Percentiles rank a stretch among this genome's conserved stretches.
phyloP scores from a whole-genome alignment of 1,284 basidiomycete genomes.

The Neotropicomus parvogracilis region DNA sequence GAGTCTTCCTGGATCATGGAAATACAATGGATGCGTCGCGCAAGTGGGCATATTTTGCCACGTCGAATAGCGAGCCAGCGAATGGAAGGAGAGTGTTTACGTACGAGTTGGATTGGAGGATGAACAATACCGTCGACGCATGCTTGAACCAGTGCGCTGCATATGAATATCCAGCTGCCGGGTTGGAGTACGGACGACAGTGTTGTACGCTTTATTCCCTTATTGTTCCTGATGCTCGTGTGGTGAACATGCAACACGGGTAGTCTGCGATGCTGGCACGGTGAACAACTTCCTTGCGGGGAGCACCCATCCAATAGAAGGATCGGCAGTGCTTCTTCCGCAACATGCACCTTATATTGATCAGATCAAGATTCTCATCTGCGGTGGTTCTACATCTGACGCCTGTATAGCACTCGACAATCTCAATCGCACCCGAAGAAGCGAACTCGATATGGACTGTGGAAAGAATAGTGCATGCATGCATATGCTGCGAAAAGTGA shows the following conservation, averaged over 20 bases:
- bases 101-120: slow-evolving; percentile 53
- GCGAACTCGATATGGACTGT: slow-evolving; percentile 57
- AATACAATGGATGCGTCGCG: slow-evolving; percentile 65
- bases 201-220: slow-evolving; percentile 42
- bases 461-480: slow-evolving; percentile 61
- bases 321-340: slow-evolving; percentile 65
- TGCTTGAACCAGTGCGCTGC: slow-evolving; percentile 62
- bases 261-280: slow-evolving; percentile 70
- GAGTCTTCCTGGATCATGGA: slow-evolving; percentile 57
- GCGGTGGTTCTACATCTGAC: slow-evolving; percentile 67
- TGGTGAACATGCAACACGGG: neutral
- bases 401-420: slow-evolving; percentile 63
- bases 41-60: slow-evolving; percentile 30
- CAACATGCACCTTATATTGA: slow-evolving; percentile 68
- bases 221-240: no score
- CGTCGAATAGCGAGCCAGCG: slow-evolving; percentile 33
- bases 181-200: slow-evolving; percentile 57
- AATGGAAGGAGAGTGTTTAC: slow-evolving; percentile 47
- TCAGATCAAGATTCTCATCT: slow-evolving; percentile 64
- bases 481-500: neutral
- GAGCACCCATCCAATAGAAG: slow-evolving; percentile 75
- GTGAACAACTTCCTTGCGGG: slow-evolving; percentile 71
- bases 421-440: slow-evolving; percentile 60
- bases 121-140: slow-evolving; percentile 56
- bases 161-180: slow-evolving; percentile 64